Evolutionary conservation across 2,329 filamentous ascomycete genomes (phyloP), one percentile per base, ranked within the genome.

Genomic region (Clonostachys solani): DNA sequence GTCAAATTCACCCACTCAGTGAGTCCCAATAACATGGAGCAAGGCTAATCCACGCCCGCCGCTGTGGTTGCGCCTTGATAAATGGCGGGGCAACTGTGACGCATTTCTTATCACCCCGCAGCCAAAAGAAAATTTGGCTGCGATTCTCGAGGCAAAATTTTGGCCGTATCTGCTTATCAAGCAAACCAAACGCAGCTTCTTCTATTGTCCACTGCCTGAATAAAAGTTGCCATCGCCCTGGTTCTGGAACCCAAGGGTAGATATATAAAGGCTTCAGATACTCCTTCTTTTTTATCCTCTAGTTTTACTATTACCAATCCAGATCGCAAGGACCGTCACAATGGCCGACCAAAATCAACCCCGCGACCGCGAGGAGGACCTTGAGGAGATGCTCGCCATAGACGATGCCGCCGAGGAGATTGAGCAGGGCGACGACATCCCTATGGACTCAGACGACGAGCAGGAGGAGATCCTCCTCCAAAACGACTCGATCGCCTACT

Each of bases 401-500:
- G 84, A 87, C 36, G 92, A 96, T 54, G 86, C 83, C 4, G 86
- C 81, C 29, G 90, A 95, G 69, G 84, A 94, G 65, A 78, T 91
- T 47, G 62, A 73, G 40, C 72, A 67, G 38, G 52, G 58, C 34
- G 84, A 83, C 50, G 88, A 95, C 63, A 77, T 89, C 46, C 81
- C 81, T 40, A 95, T 96, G 89, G 89, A 92, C 60, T 87, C 83
- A 5, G 81, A 80, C 50, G 82, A 84, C 46, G 86, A 88, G 33
- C 43, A 47, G 75, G 78, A 84, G 56, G 89, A 94, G 64, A 83
- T 96, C 40, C 71, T 81, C 40, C 77, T 97, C 7, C 83, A 94
- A 52, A 99, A 97, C 75, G 92, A 99, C 75, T 95, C 90, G 54
- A 77, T 86, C 55, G 92, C 90, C 50, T 92, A 95, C 74, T 96